Evolutionary conservation across 345 rosid genomes (phyloP), one percentile per base, ranked within the genome.

Genomic region (Citrus cavaleriei): DNA sequence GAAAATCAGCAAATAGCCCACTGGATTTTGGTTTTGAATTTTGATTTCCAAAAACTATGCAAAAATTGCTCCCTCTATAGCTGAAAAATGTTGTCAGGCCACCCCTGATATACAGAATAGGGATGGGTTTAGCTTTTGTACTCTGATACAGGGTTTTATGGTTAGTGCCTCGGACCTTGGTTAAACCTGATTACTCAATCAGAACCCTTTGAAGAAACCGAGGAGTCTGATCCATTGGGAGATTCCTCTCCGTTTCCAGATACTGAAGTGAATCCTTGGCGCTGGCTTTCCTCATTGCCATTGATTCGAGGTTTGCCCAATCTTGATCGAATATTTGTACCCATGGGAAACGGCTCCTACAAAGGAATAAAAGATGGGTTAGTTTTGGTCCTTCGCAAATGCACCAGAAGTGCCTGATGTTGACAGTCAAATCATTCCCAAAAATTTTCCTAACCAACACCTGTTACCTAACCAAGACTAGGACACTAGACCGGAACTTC

Each of bases 311-410:
- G 88, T 82, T 91, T 93, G 74, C 93, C 93, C 78, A 91, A 85
- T 79, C 97, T 87, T 70, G 93, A 81, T 68, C 97, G 84, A 72
- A 90, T 85, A 83, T 88, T 90, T 74, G 86, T 66, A 54, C 97
- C 95, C 94, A 91, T 89, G 4, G 97, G 97, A 81, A 93, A 93
- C 19, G 97, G 97, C 81, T 93, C 97, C 97, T 93, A 73, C 74
- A 80, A 40, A 66, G 51, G 65, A 40, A 70, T 70, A 37, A 74
- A 63, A 34, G 24, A 1, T 2, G 2, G 51, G 38, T 70, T 22
- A 75, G 38, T 22, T 66, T 72, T 10, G 25, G 55, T 10, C 14
- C 49, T 9, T 14, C 63, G 25, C 58, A 62, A 14, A 38, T 55
- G 21, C 7, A 62, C n/a, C 60, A 70, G 7, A 78, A 40, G 34